Percentiles rank a stretch among this genome's conserved stretches.
Evolutionary conservation across 305 asterid genomes (phyloP).

Genomic region (Fraxinus angustifolia): DNA sequence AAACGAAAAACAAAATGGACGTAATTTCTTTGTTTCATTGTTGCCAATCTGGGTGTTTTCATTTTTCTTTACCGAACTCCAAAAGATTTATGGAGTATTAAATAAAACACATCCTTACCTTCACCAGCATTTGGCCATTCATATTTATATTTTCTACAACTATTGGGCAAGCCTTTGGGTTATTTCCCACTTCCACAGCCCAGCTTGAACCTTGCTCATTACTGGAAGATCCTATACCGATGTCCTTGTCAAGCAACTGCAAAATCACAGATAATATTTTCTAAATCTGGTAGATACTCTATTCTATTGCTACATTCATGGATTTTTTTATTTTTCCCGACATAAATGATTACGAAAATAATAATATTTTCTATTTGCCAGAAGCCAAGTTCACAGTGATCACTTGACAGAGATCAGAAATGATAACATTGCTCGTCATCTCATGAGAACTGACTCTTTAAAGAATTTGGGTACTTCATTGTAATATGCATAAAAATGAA

Average conservation of each 20-base stretch:
- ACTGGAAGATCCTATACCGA: slow-evolving; percentile 51
- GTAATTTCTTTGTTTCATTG: background rate
- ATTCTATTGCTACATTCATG: background rate
- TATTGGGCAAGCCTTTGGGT: slow-evolving; percentile 75
- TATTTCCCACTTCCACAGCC: slow-evolving; percentile 95
- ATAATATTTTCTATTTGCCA: background rate
- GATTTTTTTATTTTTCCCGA: background rate
- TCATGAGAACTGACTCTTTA: background rate
- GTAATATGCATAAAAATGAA: background rate
- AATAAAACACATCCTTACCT: slow-evolving; percentile 45
- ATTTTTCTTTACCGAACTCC: background rate
- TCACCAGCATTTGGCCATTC: slow-evolving; percentile 86
- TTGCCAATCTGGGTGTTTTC: slow-evolving; percentile 1
- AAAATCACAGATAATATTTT: slow-evolving; percentile 20
- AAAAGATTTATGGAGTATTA: background rate
- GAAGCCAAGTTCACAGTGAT: background rate
- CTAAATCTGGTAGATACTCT: background rate
- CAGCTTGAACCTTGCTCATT: slow-evolving; percentile 90
- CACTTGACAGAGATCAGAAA: background rate
- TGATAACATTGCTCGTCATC: background rate
- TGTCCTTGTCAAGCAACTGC: slow-evolving; percentile 79
- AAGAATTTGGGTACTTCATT: background rate
- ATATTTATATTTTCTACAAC: slow-evolving; percentile 73
- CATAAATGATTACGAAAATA: background rate
- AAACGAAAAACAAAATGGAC: background rate